These are phyloP conservation scores for Globomyces pollinis-pini DNA, from an alignment of 192 early-diverging fungal genomes.

Conservation along the genomic window DNA sequence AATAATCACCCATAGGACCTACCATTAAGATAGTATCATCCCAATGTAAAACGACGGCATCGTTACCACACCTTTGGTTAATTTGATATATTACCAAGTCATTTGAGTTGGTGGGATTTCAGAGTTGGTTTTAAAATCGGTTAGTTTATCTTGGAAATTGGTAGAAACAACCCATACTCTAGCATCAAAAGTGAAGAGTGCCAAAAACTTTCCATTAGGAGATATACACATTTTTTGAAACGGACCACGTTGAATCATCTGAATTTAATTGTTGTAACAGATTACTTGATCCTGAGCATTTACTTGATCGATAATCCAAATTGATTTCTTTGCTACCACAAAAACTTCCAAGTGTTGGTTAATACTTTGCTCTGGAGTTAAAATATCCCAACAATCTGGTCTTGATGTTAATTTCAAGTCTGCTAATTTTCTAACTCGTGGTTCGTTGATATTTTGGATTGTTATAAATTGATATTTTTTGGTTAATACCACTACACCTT, in stretches of 20 bases:
- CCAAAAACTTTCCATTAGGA: slow-evolving; percentile 89
- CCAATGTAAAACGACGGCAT: slow-evolving; percentile 84
- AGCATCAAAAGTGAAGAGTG: slow-evolving; percentile 70
- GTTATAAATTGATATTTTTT: slow-evolving; percentile 72
- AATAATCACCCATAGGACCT: slow-evolving; percentile 87
- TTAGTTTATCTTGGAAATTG: slow-evolving; percentile 89
- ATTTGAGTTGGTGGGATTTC: slow-evolving; percentile 62
- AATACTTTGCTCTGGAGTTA: slow-evolving; percentile 78
- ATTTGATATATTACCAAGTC: too few relatives aligned
- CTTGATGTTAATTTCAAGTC: slow-evolving; percentile 57
- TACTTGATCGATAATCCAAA: slow-evolving; percentile 74
- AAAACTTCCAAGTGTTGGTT: slow-evolving; percentile 88
- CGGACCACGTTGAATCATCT: slow-evolving; percentile 78
- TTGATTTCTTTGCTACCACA: slow-evolving; percentile 62
- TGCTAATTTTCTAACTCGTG: slow-evolving; percentile 68
- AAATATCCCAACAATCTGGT: slow-evolving; percentile 81
- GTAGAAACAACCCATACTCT: slow-evolving; percentile 87
- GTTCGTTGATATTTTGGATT: slow-evolving; percentile 78
- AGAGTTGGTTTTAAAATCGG: slow-evolving; percentile 68
- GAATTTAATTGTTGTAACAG: too few relatives aligned
- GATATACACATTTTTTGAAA: slow-evolving; percentile 83
- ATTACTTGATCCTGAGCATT: slow-evolving; percentile 79
- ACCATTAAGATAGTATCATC: slow-evolving; percentile 77
- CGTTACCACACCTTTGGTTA: too few relatives aligned
- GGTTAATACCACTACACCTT: slow-evolving; percentile 89